Percentiles rank a stretch among this genome's conserved stretches.
Evolutionary conservation across 352 stramenopile species (phyloP).

Genomic region (Pythium biforme): DNA sequence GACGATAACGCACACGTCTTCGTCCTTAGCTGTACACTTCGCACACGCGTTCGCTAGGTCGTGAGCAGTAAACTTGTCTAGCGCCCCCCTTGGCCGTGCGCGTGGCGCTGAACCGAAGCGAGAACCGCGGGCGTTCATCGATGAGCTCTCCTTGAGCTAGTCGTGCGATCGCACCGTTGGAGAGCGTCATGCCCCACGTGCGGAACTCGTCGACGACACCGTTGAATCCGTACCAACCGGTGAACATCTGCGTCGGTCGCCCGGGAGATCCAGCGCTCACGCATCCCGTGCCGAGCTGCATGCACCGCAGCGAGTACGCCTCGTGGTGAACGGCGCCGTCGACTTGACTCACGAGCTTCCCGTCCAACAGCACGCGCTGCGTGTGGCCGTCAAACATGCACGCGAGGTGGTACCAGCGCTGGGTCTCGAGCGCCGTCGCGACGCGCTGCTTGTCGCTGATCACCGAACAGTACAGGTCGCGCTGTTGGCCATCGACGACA

Average conservation of each 20-base stretch:
- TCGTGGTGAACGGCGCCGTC: conserved; percentile 11
- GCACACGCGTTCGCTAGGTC: conserved; percentile 8
- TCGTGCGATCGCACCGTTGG: background rate
- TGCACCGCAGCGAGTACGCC: conserved; percentile 41
- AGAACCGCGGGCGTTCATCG: conserved; percentile 8
- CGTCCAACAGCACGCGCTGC: conserved; percentile 57
- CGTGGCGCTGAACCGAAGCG: background rate
- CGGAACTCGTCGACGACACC: conserved; percentile 39
- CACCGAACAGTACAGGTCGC: conserved; percentile 43
- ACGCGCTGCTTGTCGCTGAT: conserved; percentile 31
- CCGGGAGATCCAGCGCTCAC: conserved; percentile 46
- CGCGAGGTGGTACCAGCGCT: conserved; percentile 68
- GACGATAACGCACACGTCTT: too few relatives aligned
- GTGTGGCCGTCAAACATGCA: conserved; percentile 44
- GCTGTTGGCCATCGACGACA: conserved; percentile 32
- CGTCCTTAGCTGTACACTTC: background rate
- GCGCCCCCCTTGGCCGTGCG: background rate
- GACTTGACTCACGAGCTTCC: conserved; percentile 35
- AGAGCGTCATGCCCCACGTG: conserved; percentile 9
- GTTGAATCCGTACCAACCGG: conserved; percentile 67
- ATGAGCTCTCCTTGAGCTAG: conserved; percentile 6
- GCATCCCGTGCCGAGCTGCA: conserved; percentile 58
- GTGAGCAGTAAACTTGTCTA: conserved; percentile 5
- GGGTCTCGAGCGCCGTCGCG: conserved; percentile 38
- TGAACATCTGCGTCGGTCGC: conserved; percentile 41